Evolutionary conservation across 345 rosid genomes (phyloP).

Genomic region (Draba incana): DNA sequence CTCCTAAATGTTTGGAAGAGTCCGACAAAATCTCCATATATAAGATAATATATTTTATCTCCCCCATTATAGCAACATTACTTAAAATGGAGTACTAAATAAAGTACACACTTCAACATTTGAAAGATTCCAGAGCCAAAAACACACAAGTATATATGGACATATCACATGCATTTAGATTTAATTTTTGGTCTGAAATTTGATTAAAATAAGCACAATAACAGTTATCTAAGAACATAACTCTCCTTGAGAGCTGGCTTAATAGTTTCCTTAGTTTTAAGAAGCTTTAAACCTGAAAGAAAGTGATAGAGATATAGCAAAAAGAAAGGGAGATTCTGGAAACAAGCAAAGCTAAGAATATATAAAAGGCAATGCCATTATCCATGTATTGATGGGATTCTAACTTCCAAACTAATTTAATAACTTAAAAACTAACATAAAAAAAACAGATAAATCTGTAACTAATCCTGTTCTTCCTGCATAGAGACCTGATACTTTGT

Average conservation of each 20-base stretch:
- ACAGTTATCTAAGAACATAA: slow-evolving; percentile 17
- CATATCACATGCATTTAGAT: slow-evolving; percentile 2
- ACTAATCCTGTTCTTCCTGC: slow-evolving; percentile 26
- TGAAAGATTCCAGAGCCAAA: too few species aligned
- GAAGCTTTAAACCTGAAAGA: slow-evolving; percentile 13
- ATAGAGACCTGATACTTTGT: slow-evolving; percentile 28
- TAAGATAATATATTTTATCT: background rate
- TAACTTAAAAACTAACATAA: slow-evolving; percentile 13
- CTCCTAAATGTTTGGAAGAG: slow-evolving; percentile 30
- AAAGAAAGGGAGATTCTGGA: slow-evolving; percentile 15
- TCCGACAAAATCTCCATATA: slow-evolving; percentile 11
- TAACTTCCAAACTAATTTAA: slow-evolving; percentile 30
- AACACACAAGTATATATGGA: background rate
- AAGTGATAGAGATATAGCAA: slow-evolving; percentile 7
- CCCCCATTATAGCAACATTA: background rate
- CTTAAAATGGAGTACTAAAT: background rate
- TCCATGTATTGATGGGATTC: slow-evolving; percentile 28
- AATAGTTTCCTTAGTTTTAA: background rate
- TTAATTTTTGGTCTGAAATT: background rate
- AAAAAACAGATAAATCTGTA: slow-evolving; percentile 17
- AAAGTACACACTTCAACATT: background rate
- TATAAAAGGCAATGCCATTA: slow-evolving; percentile 27
- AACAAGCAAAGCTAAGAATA: background rate
- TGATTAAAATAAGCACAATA: slow-evolving; percentile 3
- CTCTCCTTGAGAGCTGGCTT: slow-evolving; percentile 4